Evolutionary conservation across 768 basidiomycete species (phyloP).

Genomic region (Suillus subalutaceus): DNA sequence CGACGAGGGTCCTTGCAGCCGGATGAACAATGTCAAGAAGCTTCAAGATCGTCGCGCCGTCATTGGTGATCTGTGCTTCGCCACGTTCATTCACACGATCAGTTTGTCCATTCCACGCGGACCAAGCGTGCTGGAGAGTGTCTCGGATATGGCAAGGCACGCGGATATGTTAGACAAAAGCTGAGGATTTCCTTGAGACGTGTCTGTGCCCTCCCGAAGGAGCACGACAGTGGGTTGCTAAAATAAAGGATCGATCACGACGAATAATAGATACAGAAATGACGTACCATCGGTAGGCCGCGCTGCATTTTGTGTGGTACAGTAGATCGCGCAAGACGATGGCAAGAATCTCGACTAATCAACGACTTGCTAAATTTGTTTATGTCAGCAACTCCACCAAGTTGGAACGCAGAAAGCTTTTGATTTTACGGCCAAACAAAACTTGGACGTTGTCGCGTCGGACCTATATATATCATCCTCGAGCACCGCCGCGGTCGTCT

Average conservation of each 20-base stretch:
- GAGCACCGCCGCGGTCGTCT: too few species aligned
- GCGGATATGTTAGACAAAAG: constrained; percentile 95
- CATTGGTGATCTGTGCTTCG: constrained; percentile 98
- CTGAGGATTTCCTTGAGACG: constrained; percentile 92
- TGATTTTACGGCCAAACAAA: too few species aligned
- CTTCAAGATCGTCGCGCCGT: constrained; percentile 98
- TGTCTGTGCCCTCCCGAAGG: constrained; percentile 94
- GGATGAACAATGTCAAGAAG: constrained; percentile 98
- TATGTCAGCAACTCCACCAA: too few species aligned
- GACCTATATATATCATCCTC: too few species aligned
- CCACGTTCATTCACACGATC: constrained; percentile 92
- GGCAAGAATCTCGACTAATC: constrained; percentile 2
- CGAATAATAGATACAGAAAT: background rate
- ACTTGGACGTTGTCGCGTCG: too few species aligned
- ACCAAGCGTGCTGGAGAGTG: constrained; percentile 92
- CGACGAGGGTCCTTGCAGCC: constrained; percentile 95
- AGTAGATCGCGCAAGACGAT: constrained; percentile 16
- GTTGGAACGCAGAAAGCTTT: too few species aligned
- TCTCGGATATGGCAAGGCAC: constrained; percentile 91
- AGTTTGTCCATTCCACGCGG: constrained; percentile 99
- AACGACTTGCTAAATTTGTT: too few species aligned
- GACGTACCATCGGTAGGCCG: constrained; percentile 71
- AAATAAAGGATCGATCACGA: constrained; percentile 17
- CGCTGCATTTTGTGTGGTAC: constrained; percentile 71
- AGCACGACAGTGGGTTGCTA: constrained; percentile 98